Evolutionary conservation across 2,329 filamentous ascomycete species (phyloP).

Genomic region (Dothideomycetes sp.): DNA sequence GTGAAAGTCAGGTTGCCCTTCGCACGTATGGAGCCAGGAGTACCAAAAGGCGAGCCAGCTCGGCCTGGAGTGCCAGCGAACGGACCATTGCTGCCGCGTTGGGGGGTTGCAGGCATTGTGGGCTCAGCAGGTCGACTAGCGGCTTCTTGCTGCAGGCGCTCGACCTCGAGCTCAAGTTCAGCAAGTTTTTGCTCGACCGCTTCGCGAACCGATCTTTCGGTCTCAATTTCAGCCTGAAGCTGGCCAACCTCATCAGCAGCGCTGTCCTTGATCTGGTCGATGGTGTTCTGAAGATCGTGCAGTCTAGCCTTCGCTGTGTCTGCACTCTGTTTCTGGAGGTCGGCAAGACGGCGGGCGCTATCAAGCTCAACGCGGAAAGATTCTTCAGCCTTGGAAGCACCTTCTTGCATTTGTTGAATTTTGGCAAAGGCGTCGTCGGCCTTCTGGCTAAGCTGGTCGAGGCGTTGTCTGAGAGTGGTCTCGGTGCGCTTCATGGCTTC

Average conservation of each 20-base stretch:
- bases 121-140: conserved; percentile 20
- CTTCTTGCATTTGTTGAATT: conserved; percentile 77
- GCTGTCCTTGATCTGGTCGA: conserved; percentile 56
- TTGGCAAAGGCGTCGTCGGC: conserved; percentile 73
- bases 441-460: conserved; percentile 77
- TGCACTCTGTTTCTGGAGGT: conserved; percentile 68
- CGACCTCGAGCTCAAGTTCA: conserved; percentile 53
- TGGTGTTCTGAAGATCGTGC: conserved; percentile 53
- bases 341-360: conserved; percentile 66
- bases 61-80: conserved; percentile 8
- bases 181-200: conserved; percentile 51
- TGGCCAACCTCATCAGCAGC: conserved; percentile 46
- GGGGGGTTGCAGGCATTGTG: conserved; percentile 40
- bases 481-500: conserved; percentile 73
- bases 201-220: conserved; percentile 47
- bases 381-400: conserved; percentile 71
- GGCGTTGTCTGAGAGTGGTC: conserved; percentile 64
- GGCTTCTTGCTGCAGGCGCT: conserved; percentile 42
- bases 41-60: conserved; percentile 20
- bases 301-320: conserved; percentile 61
- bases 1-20: conserved; percentile 48
- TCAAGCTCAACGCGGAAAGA: conserved; percentile 80
- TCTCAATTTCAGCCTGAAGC: conserved; percentile 38
- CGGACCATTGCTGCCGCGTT: conserved; percentile 39
- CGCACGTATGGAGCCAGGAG: conserved; percentile 42